Evolutionary conservation across 495 filamentous ascomycete species (phyloP), one percentile per base, ranked within the genome.

Genomic region (Aspergillus diversus): DNA sequence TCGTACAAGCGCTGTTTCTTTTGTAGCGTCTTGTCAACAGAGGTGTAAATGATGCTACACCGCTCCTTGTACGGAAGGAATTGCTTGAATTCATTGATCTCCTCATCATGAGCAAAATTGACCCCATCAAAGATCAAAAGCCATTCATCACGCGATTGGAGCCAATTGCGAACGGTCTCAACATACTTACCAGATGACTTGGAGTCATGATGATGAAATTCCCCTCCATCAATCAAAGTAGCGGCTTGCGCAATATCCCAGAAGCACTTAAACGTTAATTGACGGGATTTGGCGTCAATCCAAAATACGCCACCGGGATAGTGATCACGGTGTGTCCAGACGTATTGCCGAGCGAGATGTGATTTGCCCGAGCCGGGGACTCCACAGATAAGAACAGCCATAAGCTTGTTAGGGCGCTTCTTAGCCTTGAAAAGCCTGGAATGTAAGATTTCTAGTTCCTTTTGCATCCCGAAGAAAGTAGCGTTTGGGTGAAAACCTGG

Each of bases 361-460:
- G 90, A 90, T 73, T 95, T 95, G 21, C 91, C 91, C 1, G 86
- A 86, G 13, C 91, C 91, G n/a, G 91, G 86, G 34, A 90, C 84
- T 50, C 88, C 88, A 63, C 86, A 84, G 39, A 95, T 84, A 7
- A 92, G 75, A 5, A 92, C 89, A 13, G 86, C 88, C 52, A 84
- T 86, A 3, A 88, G 87, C 7, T 88, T 85, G 60, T 87, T 79
- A 15, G 78, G 78, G 21, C 90, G 79, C 65, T 81, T 82, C 64
- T 85, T 87, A 12, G 80, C 77, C 61, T 90, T 87, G 64, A 82
- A 87, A 15, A 95, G 76, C 66, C 90, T 84, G 58, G 80, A 78
- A 65, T 93, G 88, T 9, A 95, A 74, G 9, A 84, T 77, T n/a
- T 82, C 78, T 7, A 93, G 73, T 66, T 93, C 89, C 52, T 86